phyloP scores from a whole-genome alignment of 768 basidiomycete genomes.

The Suillus brevipes region DNA sequence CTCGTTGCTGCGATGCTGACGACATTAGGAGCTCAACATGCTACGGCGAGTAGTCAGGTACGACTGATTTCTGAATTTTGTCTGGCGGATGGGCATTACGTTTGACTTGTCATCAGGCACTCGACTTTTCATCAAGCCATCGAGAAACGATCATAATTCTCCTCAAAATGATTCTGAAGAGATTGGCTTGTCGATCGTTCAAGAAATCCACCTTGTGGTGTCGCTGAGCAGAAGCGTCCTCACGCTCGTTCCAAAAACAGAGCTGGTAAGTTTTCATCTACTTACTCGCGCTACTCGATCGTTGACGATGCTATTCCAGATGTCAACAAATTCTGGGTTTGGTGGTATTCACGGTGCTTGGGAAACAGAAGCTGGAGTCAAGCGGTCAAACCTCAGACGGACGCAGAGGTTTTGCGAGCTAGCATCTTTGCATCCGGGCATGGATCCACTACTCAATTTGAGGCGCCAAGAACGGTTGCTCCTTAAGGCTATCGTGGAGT shows the following conservation, averaged over 20 bases:
- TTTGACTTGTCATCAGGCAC: slow-evolving; percentile 45
- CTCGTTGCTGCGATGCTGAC: slow-evolving; percentile 75
- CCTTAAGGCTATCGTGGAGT: slow-evolving; percentile 61
- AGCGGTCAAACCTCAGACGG: too few species aligned
- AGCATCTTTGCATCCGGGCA: slow-evolving; percentile 55
- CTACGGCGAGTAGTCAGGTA: slow-evolving; percentile 70
- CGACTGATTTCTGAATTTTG: slow-evolving; percentile 13
- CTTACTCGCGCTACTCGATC: background rate
- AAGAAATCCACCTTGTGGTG: slow-evolving; percentile 80
- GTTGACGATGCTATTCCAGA: slow-evolving; percentile 30
- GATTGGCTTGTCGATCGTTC: slow-evolving; percentile 63
- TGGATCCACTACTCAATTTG: slow-evolving; percentile 52
- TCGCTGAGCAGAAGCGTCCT: slow-evolving; percentile 68
- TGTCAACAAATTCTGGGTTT: slow-evolving; percentile 73
- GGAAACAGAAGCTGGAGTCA: too few species aligned
- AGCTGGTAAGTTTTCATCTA: slow-evolving; percentile 51
- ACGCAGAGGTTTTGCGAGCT: slow-evolving; percentile 60
- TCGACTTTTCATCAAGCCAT: slow-evolving; percentile 81
- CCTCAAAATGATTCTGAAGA: slow-evolving; percentile 71
- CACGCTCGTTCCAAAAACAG: slow-evolving; percentile 70
- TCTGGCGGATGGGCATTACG: background rate
- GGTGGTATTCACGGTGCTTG: slow-evolving; percentile 82
- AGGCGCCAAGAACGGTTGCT: slow-evolving; percentile 56
- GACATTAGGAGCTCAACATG: slow-evolving; percentile 69
- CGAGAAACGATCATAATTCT: slow-evolving; percentile 79